Evolutionary conservation across 2,329 filamentous ascomycete genomes (phyloP).

Genomic region (Colletotrichum kahawae): DNA sequence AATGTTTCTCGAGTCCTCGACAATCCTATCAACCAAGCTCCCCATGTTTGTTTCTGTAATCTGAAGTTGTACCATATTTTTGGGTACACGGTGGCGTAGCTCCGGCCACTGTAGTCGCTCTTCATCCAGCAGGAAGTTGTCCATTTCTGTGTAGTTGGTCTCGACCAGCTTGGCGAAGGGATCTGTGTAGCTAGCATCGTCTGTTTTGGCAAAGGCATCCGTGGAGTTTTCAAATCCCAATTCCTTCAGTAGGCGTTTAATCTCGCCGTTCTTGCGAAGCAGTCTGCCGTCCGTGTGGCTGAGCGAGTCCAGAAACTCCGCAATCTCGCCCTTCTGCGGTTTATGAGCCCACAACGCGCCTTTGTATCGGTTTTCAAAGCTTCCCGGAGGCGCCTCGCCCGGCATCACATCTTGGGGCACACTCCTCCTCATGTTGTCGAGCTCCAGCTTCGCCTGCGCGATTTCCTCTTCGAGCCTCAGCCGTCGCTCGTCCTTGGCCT

Average conservation of each 20-base stretch:
- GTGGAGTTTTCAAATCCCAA: not conserved
- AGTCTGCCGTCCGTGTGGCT: not conserved
- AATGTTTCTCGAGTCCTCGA: not conserved
- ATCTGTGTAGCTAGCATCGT: not conserved
- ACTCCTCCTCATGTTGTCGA: slow-evolving; percentile 42
- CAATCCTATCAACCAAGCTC: not conserved
- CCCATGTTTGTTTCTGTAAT: not conserved
- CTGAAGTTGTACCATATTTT: not conserved
- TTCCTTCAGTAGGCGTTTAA: not conserved
- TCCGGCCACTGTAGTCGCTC: not conserved
- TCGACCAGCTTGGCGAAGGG: slow-evolving; percentile 33
- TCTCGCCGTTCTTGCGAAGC: not conserved
- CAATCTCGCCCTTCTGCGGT: not conserved
- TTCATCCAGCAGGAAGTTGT: not conserved
- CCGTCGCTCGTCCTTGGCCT: slow-evolving; percentile 60
- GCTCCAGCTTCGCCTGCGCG: slow-evolving; percentile 54
- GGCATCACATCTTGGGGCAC: slow-evolving; percentile 23
- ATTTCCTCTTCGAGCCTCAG: slow-evolving; percentile 67
- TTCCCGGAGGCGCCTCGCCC: slow-evolving; percentile 29
- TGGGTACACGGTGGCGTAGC: not conserved
- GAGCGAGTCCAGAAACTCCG: slow-evolving; percentile 9
- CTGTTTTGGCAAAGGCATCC: not conserved
- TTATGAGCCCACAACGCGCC: not conserved
- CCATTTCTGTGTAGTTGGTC: not conserved
- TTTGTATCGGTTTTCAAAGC: slow-evolving; percentile 12